Conservation (phyloP, 2,329 filamentous ascomycete genomes). For the Leptographium procerum region DNA sequence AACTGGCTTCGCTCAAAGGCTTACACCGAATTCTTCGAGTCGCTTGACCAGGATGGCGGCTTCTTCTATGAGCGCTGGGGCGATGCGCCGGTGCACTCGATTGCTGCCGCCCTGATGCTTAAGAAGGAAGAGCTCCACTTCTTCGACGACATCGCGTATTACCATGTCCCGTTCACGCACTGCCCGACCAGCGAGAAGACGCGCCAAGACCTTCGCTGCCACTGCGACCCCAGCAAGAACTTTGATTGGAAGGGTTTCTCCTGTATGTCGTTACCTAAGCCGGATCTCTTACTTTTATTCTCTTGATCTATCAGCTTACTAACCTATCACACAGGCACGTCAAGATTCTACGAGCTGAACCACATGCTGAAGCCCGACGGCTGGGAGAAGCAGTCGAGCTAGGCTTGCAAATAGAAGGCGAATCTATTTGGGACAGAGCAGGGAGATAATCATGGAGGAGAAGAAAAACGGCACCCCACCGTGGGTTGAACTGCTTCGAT, state of each 20-base stretch:
- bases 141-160: conserved; percentile 98
- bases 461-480: neutral
- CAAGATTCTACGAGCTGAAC: conserved; percentile 76
- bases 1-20: conserved; percentile 84
- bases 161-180: conserved; percentile 95
- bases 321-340: conserved; percentile 54
- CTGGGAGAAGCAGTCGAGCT: conserved; percentile 62
- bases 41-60: conserved; percentile 79
- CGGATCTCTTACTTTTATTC: neutral
- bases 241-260: conserved; percentile 99
- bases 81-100: conserved; percentile 96
- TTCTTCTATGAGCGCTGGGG: conserved; percentile 99
- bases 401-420: conserved; percentile 13
- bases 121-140: conserved; percentile 94
- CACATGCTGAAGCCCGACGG: conserved; percentile 72
- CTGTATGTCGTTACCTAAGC: conserved; percentile 49
- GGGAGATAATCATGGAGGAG: neutral
- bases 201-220: conserved; percentile 75
- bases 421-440: neutral
- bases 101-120: conserved; percentile 76
- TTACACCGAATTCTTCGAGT: conserved; percentile 84
- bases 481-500: neutral
- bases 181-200: conserved; percentile 85
- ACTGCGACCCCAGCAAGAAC: conserved; percentile 92
- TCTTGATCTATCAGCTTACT: neutral